These are phyloP conservation scores for Coemansia sp. DNA, from an alignment of 192 early-diverging fungal species.

Conservation along the genomic window DNA sequence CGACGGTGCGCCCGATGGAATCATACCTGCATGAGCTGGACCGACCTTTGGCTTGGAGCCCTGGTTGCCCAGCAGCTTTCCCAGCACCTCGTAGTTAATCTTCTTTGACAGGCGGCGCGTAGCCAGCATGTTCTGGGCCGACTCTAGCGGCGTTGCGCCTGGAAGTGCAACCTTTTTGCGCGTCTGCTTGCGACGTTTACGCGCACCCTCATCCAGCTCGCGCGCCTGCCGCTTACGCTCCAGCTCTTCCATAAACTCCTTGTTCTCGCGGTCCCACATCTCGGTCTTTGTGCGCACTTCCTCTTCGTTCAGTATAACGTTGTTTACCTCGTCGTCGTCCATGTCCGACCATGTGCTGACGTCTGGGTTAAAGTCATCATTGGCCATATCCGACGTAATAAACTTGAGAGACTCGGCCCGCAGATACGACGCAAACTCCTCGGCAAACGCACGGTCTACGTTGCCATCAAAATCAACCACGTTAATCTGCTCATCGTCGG, in stretches of 20 bases:
- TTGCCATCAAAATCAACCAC: conserved; percentile 9
- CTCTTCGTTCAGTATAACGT: conserved; percentile 66
- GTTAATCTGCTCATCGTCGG: background rate
- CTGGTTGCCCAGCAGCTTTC: conserved; percentile 64
- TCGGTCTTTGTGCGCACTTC: conserved; percentile 78
- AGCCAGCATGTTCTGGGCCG: conserved; percentile 70
- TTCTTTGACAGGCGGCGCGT: conserved; percentile 82
- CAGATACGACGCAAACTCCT: conserved; percentile 36
- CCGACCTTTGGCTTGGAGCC: conserved; percentile 30
- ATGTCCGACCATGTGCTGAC: conserved; percentile 59
- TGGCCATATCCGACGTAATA: conserved; percentile 11
- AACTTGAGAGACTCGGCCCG: conserved; percentile 23
- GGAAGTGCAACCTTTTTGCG: conserved; percentile 32
- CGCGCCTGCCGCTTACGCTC: conserved; percentile 44
- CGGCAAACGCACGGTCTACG: conserved; percentile 25
- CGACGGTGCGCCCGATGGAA: conserved; percentile 51
- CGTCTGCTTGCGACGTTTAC: conserved; percentile 35
- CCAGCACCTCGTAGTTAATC: conserved; percentile 83
- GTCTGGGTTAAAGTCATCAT: conserved; percentile 27
- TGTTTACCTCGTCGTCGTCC: conserved; percentile 75
- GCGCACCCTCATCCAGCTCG: conserved; percentile 23
- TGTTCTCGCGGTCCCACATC: conserved; percentile 87
- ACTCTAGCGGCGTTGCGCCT: conserved; percentile 70
- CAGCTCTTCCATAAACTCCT: conserved; percentile 75
- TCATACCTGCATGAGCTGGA: conserved; percentile 33